Percentiles rank a stretch among this genome's conserved stretches.
These are phyloP conservation scores for Chaetomium fimeti DNA, from an alignment of 495 filamentous ascomycete species.

Conservation along the genomic window DNA sequence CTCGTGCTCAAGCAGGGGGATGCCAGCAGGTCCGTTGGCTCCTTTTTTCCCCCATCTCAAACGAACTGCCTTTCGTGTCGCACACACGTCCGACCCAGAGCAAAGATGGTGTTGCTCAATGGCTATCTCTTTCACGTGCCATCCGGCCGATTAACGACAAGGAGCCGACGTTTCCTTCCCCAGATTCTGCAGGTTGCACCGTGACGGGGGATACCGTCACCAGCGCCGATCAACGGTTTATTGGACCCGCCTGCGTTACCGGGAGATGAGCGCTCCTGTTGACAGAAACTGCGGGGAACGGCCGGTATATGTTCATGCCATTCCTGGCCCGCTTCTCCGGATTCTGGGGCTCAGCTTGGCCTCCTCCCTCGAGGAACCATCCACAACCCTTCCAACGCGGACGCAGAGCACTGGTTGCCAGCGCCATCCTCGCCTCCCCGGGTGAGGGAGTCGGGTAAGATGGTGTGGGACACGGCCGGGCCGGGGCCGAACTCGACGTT, in stretches of 20 bases:
- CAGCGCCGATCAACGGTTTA: background rate
- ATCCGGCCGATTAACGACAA: background rate
- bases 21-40: background rate
- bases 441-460: constrained; percentile 8
- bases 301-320: constrained; percentile 6
- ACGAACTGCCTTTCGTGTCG: background rate
- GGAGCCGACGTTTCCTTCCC: background rate
- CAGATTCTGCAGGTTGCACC: constrained; percentile 2
- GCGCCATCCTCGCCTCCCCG: constrained; percentile 1
- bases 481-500: constrained; percentile 19
- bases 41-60: background rate
- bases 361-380: background rate
- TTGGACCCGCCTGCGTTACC: background rate
- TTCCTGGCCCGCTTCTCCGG: background rate
- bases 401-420: background rate
- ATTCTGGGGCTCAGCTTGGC: background rate
- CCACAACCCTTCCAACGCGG: background rate
- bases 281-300: constrained; percentile 6
- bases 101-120: background rate
- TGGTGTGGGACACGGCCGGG: constrained; percentile 2
- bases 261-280: constrained; percentile 3
- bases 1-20: background rate
- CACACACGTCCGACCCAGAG: background rate
- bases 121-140: background rate
- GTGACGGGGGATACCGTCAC: background rate